phyloP scores from a whole-genome alignment of 169 alveolate genomes.

The Cyclospora cayetanensis region DNA sequence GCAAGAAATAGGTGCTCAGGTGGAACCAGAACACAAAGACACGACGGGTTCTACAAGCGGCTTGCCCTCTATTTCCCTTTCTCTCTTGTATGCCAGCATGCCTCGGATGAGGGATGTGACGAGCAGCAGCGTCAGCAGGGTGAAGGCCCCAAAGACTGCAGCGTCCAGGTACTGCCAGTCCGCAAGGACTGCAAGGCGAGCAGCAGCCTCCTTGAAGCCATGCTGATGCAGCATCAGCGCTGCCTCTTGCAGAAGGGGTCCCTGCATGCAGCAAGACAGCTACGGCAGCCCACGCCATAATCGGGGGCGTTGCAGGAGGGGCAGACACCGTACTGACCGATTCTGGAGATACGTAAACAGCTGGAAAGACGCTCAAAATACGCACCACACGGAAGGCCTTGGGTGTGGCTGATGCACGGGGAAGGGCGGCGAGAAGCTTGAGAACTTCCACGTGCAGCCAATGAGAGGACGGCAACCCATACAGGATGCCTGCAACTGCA shows the following conservation, averaged over 20 bases:
- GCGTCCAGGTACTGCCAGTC: slow-evolving; percentile 3
- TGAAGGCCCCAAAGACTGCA: not conserved
- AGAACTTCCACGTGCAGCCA: not conserved
- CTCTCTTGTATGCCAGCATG: slow-evolving; percentile 9
- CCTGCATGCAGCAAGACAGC: too few species aligned
- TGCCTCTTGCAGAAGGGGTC: not conserved
- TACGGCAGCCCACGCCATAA: too few species aligned
- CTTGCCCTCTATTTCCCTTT: slow-evolving; percentile 52
- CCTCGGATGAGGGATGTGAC: not conserved
- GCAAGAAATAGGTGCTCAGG: too few species aligned
- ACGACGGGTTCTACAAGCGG: not conserved
- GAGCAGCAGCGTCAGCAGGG: not conserved
- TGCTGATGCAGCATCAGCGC: not conserved
- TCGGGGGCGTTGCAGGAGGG: too few species aligned
- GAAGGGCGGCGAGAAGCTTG: not conserved
- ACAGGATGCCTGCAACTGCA: not conserved
- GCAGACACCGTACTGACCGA: too few species aligned
- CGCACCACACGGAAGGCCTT: not conserved
- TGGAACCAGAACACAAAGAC: not conserved
- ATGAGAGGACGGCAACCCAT: not conserved
- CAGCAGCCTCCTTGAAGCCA: not conserved
- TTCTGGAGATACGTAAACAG: too few species aligned
- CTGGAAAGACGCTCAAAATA: not conserved
- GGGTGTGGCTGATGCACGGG: not conserved
- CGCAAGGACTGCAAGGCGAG: not conserved